Percentiles rank a stretch among this genome's conserved stretches.
These are phyloP conservation scores for Microthyrium microscopicum DNA, from an alignment of 2,329 filamentous ascomycete species.

Conservation along the genomic window DNA sequence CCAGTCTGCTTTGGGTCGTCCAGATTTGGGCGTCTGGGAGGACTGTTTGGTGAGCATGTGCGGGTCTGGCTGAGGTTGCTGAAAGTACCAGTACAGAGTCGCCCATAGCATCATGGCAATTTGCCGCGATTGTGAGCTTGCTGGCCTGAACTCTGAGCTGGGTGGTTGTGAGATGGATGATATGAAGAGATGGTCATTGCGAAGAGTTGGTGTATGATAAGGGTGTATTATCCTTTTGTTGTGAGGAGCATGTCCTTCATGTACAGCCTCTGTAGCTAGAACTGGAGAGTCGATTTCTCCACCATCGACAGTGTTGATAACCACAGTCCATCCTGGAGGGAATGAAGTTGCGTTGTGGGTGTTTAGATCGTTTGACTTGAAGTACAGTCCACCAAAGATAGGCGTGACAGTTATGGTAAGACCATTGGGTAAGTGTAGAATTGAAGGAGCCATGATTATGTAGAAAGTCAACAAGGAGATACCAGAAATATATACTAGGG, in stretches of 20 bases:
- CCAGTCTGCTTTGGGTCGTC: slow-evolving; percentile 74
- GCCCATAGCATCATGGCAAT: slow-evolving; percentile 96
- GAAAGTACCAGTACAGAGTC: slow-evolving; percentile 94
- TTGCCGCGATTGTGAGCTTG: slow-evolving; percentile 67
- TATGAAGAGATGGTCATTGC: slow-evolving; percentile 72
- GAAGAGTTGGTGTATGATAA: slow-evolving; percentile 60
- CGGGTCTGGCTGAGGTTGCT: slow-evolving; percentile 57
- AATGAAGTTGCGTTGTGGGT: slow-evolving; percentile 49
- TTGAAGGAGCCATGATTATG: slow-evolving; percentile 6
- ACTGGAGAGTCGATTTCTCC: slow-evolving; percentile 15
- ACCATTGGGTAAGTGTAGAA: slow-evolving; percentile 61
- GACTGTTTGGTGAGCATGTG: slow-evolving; percentile 47
- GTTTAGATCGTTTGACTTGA: slow-evolving; percentile 66
- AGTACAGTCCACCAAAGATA: slow-evolving; percentile 81
- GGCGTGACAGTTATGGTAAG: slow-evolving; percentile 66
- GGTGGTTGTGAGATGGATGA: slow-evolving; percentile 80
- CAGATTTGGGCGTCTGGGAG: slow-evolving; percentile 44
- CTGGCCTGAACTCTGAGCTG: slow-evolving; percentile 61
- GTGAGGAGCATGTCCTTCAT: neutral
- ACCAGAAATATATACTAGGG: too few relatives aligned
- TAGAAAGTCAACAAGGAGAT: neutral
- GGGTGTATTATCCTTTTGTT: slow-evolving; percentile 28
- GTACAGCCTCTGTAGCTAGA: neutral
- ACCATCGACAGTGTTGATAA: slow-evolving; percentile 54
- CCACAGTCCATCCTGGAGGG: slow-evolving; percentile 79